Evolutionary conservation across 192 early-diverging fungal species (phyloP).

Genomic region (Mortierella antarctica): DNA sequence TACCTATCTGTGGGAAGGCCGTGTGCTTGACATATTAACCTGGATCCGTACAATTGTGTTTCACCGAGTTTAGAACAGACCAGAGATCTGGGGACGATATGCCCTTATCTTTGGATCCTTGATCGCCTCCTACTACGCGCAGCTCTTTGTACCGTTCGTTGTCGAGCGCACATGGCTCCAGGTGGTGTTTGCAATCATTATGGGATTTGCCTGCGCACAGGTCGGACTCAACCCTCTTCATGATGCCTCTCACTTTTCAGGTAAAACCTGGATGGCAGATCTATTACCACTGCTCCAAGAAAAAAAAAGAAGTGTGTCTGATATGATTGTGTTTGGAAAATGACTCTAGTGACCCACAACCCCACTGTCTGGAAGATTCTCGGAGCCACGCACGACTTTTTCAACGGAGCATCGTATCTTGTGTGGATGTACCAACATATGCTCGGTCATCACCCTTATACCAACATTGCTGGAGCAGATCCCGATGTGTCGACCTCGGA

Average conservation of each 20-base stretch:
- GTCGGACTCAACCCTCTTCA: conserved; percentile 66
- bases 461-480: conserved; percentile 66
- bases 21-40: no score
- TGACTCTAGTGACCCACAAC: conserved; percentile 53
- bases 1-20: not conserved
- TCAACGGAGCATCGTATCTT: conserved; percentile 66
- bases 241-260: conserved; percentile 66
- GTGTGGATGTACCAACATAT: conserved; percentile 70
- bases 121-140: conserved; percentile 56
- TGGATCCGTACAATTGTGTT: not conserved
- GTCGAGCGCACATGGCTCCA: conserved; percentile 58
- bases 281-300: not conserved
- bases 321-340: conserved; percentile 5
- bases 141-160: conserved; percentile 59
- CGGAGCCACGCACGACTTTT: conserved; percentile 67
- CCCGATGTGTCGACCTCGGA: conserved; percentile 62
- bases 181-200: conserved; percentile 55
- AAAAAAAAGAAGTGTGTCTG: conserved; percentile 1
- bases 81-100: conserved; percentile 60
- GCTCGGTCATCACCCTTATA: conserved; percentile 69
- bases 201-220: conserved; percentile 64
- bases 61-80: conserved; percentile 44
- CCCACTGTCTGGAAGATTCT: conserved; percentile 65
- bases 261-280: conserved; percentile 8
- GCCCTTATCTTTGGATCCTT: conserved; percentile 54